Conservation (phyloP, 768 basidiomycete genomes). For the Mycena rebaudengoi region DNA sequence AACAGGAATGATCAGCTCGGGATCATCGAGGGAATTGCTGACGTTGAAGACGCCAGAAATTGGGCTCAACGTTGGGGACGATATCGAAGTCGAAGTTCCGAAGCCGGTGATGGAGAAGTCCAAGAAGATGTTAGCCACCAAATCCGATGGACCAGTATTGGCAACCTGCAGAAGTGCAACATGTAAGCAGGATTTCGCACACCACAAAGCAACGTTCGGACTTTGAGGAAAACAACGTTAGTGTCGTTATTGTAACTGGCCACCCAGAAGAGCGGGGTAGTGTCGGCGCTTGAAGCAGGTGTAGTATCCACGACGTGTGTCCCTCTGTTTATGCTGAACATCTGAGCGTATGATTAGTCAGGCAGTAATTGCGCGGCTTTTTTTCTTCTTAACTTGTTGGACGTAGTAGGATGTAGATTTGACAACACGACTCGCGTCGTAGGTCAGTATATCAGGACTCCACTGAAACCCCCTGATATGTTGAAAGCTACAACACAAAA, state of each 20-base stretch:
- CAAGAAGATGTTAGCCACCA: conserved; percentile 42
- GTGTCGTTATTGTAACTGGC: conserved; percentile 46
- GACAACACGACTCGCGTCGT: conserved; percentile 44
- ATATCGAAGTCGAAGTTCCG: conserved; percentile 35
- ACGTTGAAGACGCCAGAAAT: conserved; percentile 43
- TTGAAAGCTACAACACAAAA: conserved; percentile 36
- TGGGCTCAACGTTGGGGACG: conserved; percentile 38
- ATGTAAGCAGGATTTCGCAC: not conserved
- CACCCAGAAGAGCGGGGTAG: conserved; percentile 43
- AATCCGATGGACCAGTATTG: conserved; percentile 39
- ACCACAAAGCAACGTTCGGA: conserved; percentile 3
- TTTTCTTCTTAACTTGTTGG: conserved; percentile 38
- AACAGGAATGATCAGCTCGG: conserved; percentile 42
- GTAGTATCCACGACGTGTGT: conserved; percentile 41
- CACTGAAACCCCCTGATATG: conserved; percentile 47
- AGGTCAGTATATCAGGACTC: conserved; percentile 50
- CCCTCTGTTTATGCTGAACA: conserved; percentile 48
- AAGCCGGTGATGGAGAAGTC: conserved; percentile 38
- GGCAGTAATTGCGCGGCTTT: not conserved
- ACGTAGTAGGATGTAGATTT: conserved; percentile 48
- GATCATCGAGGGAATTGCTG: conserved; percentile 42
- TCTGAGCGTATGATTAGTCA: conserved; percentile 27
- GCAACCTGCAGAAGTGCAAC: conserved; percentile 34
- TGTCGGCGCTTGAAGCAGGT: conserved; percentile 36
- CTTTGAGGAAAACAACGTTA: conserved; percentile 44